A percentile compares a stretch with the other conserved stretches of the same genome.
Conservation (phyloP, 768 basidiomycete genomes). For the Boletus reticuloceps region DNA sequence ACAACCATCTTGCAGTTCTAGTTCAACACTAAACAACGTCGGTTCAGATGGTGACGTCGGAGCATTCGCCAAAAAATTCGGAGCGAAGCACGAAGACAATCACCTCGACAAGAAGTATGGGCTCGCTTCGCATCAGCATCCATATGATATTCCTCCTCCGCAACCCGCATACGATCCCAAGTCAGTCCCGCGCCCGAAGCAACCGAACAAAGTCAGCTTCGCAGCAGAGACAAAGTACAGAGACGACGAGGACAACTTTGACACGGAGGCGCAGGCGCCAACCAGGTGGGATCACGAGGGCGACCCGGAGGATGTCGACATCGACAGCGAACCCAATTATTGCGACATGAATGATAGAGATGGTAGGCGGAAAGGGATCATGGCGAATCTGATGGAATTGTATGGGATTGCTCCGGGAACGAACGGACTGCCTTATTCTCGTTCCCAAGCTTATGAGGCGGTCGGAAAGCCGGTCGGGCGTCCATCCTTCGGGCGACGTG, state of each 20-base stretch:
- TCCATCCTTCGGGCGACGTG: slow-evolving; percentile 29
- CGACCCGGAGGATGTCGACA: slow-evolving; percentile 19
- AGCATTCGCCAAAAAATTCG: slow-evolving; percentile 14
- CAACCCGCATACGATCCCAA: slow-evolving; percentile 37
- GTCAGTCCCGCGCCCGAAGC: slow-evolving; percentile 5
- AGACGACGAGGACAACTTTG: slow-evolving; percentile 18
- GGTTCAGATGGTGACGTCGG: slow-evolving; percentile 19
- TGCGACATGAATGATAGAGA: slow-evolving; percentile 22
- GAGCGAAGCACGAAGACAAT: slow-evolving; percentile 10
- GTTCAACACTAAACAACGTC: slow-evolving; percentile 35
- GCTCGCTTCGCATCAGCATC: slow-evolving; percentile 57
- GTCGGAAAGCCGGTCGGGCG: slow-evolving; percentile 7
- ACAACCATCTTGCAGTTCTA: slow-evolving; percentile 37
- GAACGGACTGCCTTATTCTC: slow-evolving; percentile 26
- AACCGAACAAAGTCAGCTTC: slow-evolving; percentile 40
- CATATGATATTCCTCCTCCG: slow-evolving; percentile 60
- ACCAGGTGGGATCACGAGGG: slow-evolving; percentile 3
- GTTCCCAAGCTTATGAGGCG: slow-evolving; percentile 19
- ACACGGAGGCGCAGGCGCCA: slow-evolving; percentile 23
- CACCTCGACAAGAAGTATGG: slow-evolving; percentile 42
- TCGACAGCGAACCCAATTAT: slow-evolving; percentile 12
- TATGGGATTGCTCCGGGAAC: slow-evolving; percentile 24
- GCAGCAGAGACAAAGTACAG: slow-evolving; percentile 23
- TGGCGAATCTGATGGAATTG: slow-evolving; percentile 31
- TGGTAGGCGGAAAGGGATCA: slow-evolving; percentile 24